Conservation (phyloP, 495 filamentous ascomycete genomes). For the Lasiosphaeriaceae sp. region DNA sequence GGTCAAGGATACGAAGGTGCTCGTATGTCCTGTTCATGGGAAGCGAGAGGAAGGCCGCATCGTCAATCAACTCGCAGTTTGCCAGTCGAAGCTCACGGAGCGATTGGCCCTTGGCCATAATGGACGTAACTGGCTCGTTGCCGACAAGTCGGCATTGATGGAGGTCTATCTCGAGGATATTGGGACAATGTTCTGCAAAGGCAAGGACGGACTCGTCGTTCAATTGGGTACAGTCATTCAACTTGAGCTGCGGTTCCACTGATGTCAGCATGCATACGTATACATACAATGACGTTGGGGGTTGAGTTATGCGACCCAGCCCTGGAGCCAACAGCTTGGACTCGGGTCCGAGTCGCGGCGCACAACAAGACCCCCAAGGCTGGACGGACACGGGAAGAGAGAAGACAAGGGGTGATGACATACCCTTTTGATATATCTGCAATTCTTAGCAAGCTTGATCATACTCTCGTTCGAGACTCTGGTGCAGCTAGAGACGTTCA, state of each 20-base stretch:
- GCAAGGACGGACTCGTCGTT: constrained; percentile 75
- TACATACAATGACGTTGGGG: not conserved
- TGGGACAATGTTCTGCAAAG: constrained; percentile 81
- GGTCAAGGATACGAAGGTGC: constrained; percentile 85
- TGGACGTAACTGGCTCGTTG: constrained; percentile 71
- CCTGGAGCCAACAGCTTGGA: no score
- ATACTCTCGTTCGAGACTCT: constrained; percentile 83
- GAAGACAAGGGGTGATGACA: constrained; percentile 21
- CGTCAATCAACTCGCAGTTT: constrained; percentile 77
- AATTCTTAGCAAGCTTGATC: constrained; percentile 74
- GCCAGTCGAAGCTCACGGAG: constrained; percentile 86
- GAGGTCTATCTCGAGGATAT: constrained; percentile 94
- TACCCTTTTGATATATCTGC: constrained; percentile 84
- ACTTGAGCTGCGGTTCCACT: constrained; percentile 66
- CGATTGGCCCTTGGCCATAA: constrained; percentile 70
- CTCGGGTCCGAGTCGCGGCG: not conserved
- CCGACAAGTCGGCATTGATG: constrained; percentile 78
- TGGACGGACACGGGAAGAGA: not conserved
- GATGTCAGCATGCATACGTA: constrained; percentile 18
- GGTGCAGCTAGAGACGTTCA: constrained; percentile 86
- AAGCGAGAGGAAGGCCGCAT: constrained; percentile 81
- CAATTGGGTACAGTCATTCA: constrained; percentile 80
- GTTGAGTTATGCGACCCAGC: no score
- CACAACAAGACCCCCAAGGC: not conserved
- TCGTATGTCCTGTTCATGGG: constrained; percentile 68